Evolutionary conservation across 2,329 filamentous ascomycete species (phyloP).

Genomic region (Aspergillus alliaceus): DNA sequence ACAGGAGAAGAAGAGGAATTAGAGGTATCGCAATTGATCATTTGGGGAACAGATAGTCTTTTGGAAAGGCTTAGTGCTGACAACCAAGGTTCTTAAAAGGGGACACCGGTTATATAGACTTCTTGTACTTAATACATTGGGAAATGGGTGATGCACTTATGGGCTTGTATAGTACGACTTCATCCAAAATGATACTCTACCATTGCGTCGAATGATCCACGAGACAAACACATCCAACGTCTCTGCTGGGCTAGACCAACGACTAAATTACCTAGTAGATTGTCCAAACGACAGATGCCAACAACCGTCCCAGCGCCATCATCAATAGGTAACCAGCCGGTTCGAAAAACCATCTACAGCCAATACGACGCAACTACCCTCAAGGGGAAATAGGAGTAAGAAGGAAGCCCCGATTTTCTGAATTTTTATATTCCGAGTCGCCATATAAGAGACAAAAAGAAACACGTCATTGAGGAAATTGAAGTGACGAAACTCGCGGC

Average conservation of each 20-base stretch:
- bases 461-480: constrained; percentile 10
- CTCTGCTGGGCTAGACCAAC: too few species aligned
- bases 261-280: too few species aligned
- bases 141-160: neutral
- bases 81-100: too few species aligned
- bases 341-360: neutral
- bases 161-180: neutral
- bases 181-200: neutral
- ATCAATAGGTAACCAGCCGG: neutral
- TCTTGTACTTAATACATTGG: neutral
- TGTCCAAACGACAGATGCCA: too few species aligned
- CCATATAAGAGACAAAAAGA: constrained; percentile 13
- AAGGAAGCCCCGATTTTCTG: constrained; percentile 1
- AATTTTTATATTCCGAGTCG: constrained; percentile 15
- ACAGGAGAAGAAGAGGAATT: neutral
- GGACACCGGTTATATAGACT: neutral
- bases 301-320: neutral
- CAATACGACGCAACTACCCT: neutral
- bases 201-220: neutral
- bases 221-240: too few species aligned
- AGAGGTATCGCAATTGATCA: neutral
- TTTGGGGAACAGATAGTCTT: neutral
- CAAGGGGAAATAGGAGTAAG: neutral
- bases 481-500: constrained; percentile 4
- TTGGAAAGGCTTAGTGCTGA: neutral